These are phyloP conservation scores for Nitzschia sp. DNA, from an alignment of 108 stramenopile genomes.

Conservation along the genomic window DNA sequence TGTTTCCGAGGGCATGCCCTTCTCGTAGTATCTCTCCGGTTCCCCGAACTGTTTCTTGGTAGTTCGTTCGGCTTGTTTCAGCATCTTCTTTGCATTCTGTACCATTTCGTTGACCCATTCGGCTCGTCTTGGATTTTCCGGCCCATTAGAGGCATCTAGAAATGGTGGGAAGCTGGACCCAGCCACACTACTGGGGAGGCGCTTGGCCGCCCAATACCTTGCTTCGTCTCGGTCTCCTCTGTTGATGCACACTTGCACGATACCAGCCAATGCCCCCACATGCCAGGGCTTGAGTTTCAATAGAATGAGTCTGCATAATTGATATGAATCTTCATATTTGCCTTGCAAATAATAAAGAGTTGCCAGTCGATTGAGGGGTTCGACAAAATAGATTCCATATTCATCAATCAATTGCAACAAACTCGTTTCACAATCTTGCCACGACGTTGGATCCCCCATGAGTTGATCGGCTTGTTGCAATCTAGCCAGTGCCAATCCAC, in stretches of 20 bases:
- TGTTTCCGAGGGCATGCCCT: too few species aligned
- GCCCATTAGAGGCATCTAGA: too few species aligned
- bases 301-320: slow-evolving; percentile 51
- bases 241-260: slow-evolving; percentile 58
- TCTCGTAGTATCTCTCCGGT: slow-evolving; percentile 27
- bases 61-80: slow-evolving; percentile 31
- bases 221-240: slow-evolving; percentile 46
- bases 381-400: slow-evolving; percentile 58
- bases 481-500: slow-evolving; percentile 23
- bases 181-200: too few species aligned
- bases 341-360: slow-evolving; percentile 65
- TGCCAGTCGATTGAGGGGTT: slow-evolving; percentile 79
- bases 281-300: slow-evolving; percentile 74
- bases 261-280: slow-evolving; percentile 70
- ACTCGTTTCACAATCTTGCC: too few species aligned
- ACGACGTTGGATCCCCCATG: slow-evolving; percentile 33
- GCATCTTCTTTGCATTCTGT: slow-evolving; percentile 7
- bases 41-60: slow-evolving; percentile 39
- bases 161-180: too few species aligned
- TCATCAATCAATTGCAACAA: slow-evolving; percentile 52
- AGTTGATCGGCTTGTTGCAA: slow-evolving; percentile 36
- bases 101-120: too few species aligned
- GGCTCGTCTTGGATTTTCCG: too few species aligned
- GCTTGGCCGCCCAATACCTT: too few species aligned
- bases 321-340: slow-evolving; percentile 50